These are phyloP conservation scores for Mycosarcoma mackinlayi DNA, from an alignment of 1,284 basidiomycete genomes.

Conservation along the genomic window DNA sequence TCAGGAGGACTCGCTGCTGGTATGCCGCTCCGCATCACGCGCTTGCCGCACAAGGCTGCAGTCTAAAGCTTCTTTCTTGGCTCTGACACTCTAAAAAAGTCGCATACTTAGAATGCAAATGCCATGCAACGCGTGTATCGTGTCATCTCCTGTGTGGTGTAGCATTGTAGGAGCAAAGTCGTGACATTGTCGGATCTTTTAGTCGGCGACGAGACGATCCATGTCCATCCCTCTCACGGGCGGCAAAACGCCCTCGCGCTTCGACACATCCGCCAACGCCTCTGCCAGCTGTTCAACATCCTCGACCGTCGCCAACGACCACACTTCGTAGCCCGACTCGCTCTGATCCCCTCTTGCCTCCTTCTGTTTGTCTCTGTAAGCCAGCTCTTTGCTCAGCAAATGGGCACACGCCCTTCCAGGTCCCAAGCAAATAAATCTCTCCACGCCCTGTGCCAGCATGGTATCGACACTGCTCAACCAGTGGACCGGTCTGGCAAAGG, in stretches of 20 bases:
- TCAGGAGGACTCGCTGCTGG: constrained; percentile 11
- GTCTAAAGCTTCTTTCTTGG: neutral
- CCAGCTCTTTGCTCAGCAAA: constrained; percentile 64
- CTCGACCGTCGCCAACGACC: constrained; percentile 59
- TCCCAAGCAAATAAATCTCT: constrained; percentile 65
- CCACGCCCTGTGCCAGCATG: constrained; percentile 58
- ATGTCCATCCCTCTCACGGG: constrained; percentile 15
- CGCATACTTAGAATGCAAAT: too few relatives aligned
- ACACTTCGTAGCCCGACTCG: constrained; percentile 54
- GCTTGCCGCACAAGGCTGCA: constrained; percentile 2
- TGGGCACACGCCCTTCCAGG: constrained; percentile 65
- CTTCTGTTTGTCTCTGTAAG: constrained; percentile 46
- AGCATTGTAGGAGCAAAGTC: too few relatives aligned
- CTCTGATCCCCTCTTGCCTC: constrained; percentile 19
- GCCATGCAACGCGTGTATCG: too few relatives aligned
- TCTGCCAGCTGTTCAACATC: constrained; percentile 56
- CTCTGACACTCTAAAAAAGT: too few relatives aligned
- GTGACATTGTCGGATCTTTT: neutral
- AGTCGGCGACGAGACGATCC: constrained; percentile 33
- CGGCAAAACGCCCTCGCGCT: constrained; percentile 19
- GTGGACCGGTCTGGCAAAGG: constrained; percentile 54
- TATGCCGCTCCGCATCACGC: constrained; percentile 43
- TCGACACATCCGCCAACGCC: constrained; percentile 25
- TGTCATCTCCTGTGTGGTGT: too few relatives aligned
- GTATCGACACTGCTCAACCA: constrained; percentile 60